Evolutionary conservation across 2,329 filamentous ascomycete genomes (phyloP), one percentile per base, ranked within the genome.

Genomic region (Aciculosporium take): DNA sequence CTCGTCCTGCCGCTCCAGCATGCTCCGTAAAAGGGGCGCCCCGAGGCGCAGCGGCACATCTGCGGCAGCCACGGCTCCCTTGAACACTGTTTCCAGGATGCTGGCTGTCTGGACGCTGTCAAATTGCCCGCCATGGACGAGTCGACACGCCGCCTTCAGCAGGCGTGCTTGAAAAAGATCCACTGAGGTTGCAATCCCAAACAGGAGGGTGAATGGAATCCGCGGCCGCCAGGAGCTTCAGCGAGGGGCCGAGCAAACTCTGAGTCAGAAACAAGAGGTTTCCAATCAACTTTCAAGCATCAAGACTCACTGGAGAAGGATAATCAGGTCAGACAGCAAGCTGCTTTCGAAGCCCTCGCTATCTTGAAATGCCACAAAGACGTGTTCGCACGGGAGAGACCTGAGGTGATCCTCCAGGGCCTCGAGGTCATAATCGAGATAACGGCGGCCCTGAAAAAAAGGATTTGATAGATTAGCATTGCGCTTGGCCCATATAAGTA

Each of bases 111-210:
- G 80, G 17, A 81, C 81, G 15, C 86, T 81, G 54, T 88, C 81
- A 48, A 91, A 89, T 48, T 85, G 76, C 17, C 73, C 71, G 5
- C 84, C 84, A 39, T 79, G 67, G 1, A 91, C 67, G 45, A 71
- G 71, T 37, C 76, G 75, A 46, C 81, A 75, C 1, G 80, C 79
- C 12, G 73, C 72, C 53, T 81, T 80, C 23, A 83, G 69, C 15
- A 91, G 64, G 13, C 84, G 72, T 39, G 82, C 79, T 54, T 87
- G 80, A 45, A 91, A 79, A 27, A 85, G 74, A 48, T 89, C 83
- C 27, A 87, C 74, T 2, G 84, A 88, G 0, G 85, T 91, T 23
- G 84, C 84, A 42, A 93, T 74, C 32, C 84, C 84, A 51, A 91
- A 84, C 1, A 93, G 64, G 1, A 87, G 65, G 1, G 82, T 74